Evolutionary conservation across 2,329 filamentous ascomycete genomes (phyloP).

Genomic region (Cladorrhinum sp.): DNA sequence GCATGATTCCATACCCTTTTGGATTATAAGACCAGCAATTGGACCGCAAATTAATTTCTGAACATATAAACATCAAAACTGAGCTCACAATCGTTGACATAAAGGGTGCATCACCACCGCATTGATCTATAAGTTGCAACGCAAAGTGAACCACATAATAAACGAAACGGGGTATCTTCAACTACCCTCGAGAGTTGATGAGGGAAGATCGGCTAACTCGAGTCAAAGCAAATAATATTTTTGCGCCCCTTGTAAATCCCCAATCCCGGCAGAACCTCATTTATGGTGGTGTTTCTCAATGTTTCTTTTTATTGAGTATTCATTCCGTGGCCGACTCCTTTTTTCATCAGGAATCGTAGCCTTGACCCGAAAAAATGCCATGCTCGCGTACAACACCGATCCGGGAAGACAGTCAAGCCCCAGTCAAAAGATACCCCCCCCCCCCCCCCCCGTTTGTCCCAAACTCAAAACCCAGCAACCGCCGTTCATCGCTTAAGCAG

Average conservation of each 20-base stretch:
- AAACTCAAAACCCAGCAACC: slow-evolving; percentile 25
- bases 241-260: slow-evolving; percentile 21
- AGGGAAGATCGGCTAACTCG: slow-evolving; percentile 16
- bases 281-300: slow-evolving; percentile 28
- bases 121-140: not conserved
- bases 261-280: slow-evolving; percentile 19
- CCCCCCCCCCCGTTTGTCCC: slow-evolving; percentile 30
- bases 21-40: no score
- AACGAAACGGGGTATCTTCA: slow-evolving; percentile 20
- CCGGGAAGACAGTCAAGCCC: slow-evolving; percentile 34
- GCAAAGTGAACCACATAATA: not conserved
- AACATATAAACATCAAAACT: no score
- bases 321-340: slow-evolving; percentile 29
- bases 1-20: no score
- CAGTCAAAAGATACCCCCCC: slow-evolving; percentile 40
- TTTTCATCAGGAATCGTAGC: slow-evolving; percentile 33
- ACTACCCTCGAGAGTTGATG: slow-evolving; percentile 16
- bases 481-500: slow-evolving; percentile 48
- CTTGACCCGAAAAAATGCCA: slow-evolving; percentile 38
- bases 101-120: not conserved
- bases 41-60: no score
- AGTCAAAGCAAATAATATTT: slow-evolving; percentile 23
- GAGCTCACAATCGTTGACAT: not conserved
- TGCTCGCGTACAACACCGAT: slow-evolving; percentile 37
- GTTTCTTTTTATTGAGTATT: slow-evolving; percentile 31